These are phyloP conservation scores for Fusarium sp. DNA, from an alignment of 2,329 filamentous ascomycete genomes.

Conservation along the genomic window DNA sequence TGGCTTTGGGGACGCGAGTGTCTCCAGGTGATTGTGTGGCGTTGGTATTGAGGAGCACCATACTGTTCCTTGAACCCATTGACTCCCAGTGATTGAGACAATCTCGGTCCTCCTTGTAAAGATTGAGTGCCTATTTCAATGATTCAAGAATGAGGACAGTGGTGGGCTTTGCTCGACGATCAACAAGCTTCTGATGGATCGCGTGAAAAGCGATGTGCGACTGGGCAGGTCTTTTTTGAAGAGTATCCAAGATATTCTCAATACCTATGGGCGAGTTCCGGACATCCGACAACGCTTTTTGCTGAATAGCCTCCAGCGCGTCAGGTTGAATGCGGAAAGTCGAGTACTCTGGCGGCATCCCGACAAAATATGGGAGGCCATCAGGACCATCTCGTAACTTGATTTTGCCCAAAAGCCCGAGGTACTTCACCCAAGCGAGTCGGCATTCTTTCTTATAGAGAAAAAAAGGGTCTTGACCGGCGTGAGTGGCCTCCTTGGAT, in stretches of 20 bases:
- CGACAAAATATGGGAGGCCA: slow-evolving; percentile 3
- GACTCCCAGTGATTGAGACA: background rate
- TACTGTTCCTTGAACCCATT: background rate
- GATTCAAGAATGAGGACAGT: background rate
- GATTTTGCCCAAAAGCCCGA: slow-evolving; percentile 6
- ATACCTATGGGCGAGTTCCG: background rate
- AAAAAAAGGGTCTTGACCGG: background rate
- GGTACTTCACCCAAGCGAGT: slow-evolving; percentile 9
- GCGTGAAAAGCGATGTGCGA: slow-evolving; percentile 5
- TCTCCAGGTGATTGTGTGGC: background rate
- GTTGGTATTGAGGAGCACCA: background rate
- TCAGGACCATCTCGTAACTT: slow-evolving; percentile 7
- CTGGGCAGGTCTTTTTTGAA: background rate
- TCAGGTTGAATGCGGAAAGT: background rate
- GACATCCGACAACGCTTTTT: background rate
- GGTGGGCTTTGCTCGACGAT: background rate
- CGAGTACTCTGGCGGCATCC: slow-evolving; percentile 1
- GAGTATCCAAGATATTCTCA: background rate
- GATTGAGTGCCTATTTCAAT: background rate
- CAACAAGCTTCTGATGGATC: background rate
- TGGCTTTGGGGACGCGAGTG: background rate
- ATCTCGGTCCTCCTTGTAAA: background rate
- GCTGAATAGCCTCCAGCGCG: background rate
- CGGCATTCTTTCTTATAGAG: slow-evolving; percentile 12
- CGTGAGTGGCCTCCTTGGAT: too few relatives aligned